Base-by-base conservation (phyloP, 73 alveolate species). In the Paramecium pentaurelia region DNA sequence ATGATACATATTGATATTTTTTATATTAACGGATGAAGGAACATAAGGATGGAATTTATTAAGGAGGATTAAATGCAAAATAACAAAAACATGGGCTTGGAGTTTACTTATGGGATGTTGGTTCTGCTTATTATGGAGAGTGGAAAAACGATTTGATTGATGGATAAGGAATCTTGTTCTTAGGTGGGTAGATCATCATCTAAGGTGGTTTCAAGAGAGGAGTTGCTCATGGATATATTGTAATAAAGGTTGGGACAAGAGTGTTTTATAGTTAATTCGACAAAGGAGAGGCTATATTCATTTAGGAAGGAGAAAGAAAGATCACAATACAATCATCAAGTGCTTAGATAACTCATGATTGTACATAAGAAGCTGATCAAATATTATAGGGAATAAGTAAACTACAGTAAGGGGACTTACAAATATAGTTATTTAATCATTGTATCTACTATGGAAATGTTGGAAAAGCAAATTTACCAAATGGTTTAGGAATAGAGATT, bases 11-110 rank as follows among this genome's bases (percentile, higher is more conserved):
- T 64, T 64, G 84, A 64, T 64, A 64, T 64, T 34, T 32, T 64
- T 54, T 54, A 54, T 64, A 64, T 64, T 64, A 64, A 64, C 84
- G 84, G 84, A 64, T 64, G 84, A 64, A 64, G 47, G 84, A 64
- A 64, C 84, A 64, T 64, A 32, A 28, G 30, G 84, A 64, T 64
- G 84, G 84, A 64, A 28, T 64, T 64, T 64, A 64, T 64, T 64
- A 64, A 34, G 84, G 84, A n/a, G 42, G 47, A 64, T 34, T 25
- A 32, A 64, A 64, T 34, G 16, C 45, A 12, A 64, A 64, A 6
- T 20, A 28, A 3, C 84, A 64, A 64, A 64, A 64, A 18, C 84
- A 64, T 64, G 84, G 84, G 42, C 22, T 64, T 64, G 84, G 84
- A 64, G 47, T 64, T 3, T 64, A 64, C 47, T 34, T 64, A 28